Evolutionary conservation across 1,139 yeast species (phyloP).

Genomic region (Debaryomycetaceae sp.): DNA sequence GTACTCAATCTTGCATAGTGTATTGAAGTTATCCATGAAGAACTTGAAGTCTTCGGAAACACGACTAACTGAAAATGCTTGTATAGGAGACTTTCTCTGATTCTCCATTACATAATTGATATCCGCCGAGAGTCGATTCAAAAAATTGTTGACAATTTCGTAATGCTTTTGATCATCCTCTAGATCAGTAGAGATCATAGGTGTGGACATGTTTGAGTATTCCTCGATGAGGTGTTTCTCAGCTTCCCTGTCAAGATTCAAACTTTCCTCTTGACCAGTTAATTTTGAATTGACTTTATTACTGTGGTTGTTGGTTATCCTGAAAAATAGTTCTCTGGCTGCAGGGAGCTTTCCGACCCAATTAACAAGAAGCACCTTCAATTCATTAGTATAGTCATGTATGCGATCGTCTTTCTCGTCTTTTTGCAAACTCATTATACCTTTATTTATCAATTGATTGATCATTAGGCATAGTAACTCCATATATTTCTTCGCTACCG

Average conservation of each 20-base stretch:
- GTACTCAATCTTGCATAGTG: constrained; percentile 28
- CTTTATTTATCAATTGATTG: constrained; percentile 42
- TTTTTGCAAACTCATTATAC: constrained; percentile 39
- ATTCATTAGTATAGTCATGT: constrained; percentile 51
- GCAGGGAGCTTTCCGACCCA: constrained; percentile 54
- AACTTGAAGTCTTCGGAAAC: constrained; percentile 18
- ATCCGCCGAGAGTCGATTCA: constrained; percentile 14
- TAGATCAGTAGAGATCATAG: constrained; percentile 17
- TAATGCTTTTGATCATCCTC: constrained; percentile 10
- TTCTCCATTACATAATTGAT: constrained; percentile 8
- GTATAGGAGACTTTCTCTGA: constrained; percentile 2
- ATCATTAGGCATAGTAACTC: constrained; percentile 60
- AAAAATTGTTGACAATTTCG: constrained; percentile 10
- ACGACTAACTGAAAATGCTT: not conserved
- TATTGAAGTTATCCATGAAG: constrained; percentile 26
- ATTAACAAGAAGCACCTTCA: constrained; percentile 54
- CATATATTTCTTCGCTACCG: constrained; percentile 49
- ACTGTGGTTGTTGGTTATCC: constrained; percentile 21
- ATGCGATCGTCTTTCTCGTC: constrained; percentile 18
- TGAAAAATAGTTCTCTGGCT: constrained; percentile 39
- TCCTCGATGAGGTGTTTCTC: constrained; percentile 10
- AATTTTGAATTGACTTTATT: constrained; percentile 1
- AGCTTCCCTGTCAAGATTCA: constrained; percentile 1
- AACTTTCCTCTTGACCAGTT: not conserved
- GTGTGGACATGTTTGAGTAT: constrained; percentile 9